Evolutionary conservation across 2,329 filamentous ascomycete genomes (phyloP).

Genomic region (Neopestalotiopsis sp.): DNA sequence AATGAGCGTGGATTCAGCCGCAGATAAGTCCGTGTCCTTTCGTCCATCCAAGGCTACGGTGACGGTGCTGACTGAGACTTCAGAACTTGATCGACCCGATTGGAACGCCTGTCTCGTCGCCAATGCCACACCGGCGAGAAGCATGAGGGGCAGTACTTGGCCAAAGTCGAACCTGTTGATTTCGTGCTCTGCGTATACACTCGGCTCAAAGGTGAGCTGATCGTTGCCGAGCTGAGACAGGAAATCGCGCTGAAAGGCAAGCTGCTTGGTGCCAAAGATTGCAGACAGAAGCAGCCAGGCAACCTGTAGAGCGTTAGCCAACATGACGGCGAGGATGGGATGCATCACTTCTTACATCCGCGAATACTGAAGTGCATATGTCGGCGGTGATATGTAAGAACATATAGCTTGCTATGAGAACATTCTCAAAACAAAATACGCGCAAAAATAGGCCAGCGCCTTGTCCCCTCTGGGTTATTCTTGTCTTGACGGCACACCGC

Average conservation of each 20-base stretch:
- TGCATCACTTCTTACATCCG: conserved; percentile 6
- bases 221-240: not conserved
- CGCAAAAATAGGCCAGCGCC: not conserved
- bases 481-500: not conserved
- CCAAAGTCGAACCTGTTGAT: conserved; percentile 15
- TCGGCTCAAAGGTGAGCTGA: not conserved
- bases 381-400: conserved; percentile 15
- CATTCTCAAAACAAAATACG: conserved; percentile 14
- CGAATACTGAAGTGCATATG: conserved; percentile 14
- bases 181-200: not conserved
- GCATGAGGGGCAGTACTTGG: conserved; percentile 14
- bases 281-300: conserved; percentile 15
- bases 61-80: not conserved
- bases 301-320: conserved; percentile 9
- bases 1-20: not conserved
- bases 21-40: not conserved
- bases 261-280: conserved; percentile 16
- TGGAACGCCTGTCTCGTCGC: conserved; percentile 13
- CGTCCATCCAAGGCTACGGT: not conserved
- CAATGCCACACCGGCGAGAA: conserved; percentile 4
- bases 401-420: conserved; percentile 11
- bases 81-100: not conserved
- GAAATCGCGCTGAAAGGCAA: conserved; percentile 1
- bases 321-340: not conserved
- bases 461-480: not conserved